Evolutionary conservation across 2,329 filamentous ascomycete genomes (phyloP).

Genomic region (Dendrostoma leiphaemia): DNA sequence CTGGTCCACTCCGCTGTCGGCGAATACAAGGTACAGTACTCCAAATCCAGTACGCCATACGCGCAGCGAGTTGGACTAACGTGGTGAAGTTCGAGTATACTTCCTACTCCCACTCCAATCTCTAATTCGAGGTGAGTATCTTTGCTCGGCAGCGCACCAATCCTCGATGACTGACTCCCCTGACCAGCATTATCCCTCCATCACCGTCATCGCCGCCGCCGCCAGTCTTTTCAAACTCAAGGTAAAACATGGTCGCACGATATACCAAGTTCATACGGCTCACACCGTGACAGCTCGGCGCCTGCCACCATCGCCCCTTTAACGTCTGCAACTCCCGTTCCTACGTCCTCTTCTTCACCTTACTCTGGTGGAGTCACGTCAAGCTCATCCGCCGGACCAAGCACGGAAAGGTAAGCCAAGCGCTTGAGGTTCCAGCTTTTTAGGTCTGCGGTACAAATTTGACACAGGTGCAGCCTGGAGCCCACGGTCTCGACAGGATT

Average conservation of each 20-base stretch:
- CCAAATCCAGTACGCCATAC: background rate
- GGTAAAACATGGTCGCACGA: background rate
- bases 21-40: background rate
- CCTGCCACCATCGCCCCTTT: background rate
- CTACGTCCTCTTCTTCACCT: background rate
- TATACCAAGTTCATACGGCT: background rate
- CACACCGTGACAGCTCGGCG: background rate
- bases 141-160: background rate
- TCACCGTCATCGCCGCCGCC: background rate
- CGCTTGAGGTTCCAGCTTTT: background rate
- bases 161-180: background rate
- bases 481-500: conserved; percentile 7
- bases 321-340: background rate
- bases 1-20: background rate
- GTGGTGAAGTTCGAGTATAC: conserved; percentile 1
- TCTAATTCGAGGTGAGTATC: conserved; percentile 10
- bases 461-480: conserved; percentile 19
- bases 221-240: conserved; percentile 1
- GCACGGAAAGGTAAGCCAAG: conserved; percentile 11
- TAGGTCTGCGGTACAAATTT: conserved; percentile 19
- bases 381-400: background rate
- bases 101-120: background rate
- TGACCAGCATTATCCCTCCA: background rate
- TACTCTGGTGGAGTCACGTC: background rate
- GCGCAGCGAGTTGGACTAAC: background rate